Evolutionary conservation across 1,139 yeast genomes (phyloP), one percentile per base, ranked within the genome.

Genomic region (Suhomyces coccinellae): DNA sequence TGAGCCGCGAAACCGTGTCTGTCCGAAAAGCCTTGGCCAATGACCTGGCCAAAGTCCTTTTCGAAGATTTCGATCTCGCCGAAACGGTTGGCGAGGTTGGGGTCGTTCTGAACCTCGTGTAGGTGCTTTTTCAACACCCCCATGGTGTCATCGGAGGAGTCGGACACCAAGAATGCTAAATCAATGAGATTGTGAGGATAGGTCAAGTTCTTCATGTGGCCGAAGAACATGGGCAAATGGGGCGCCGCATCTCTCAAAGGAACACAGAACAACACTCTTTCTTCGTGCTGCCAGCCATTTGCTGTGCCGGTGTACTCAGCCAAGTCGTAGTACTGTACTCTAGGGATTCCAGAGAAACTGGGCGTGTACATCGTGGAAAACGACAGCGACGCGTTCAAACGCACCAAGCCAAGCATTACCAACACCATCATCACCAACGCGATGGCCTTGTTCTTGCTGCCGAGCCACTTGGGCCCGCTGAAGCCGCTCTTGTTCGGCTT

Each of bases 171-270:
- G 56, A 80, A 80, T 30, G 84, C 83, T 52, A 80, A 65, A 56
- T 80, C 85, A 38, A 80, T 77, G 50, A 79, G 63, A 52, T 74
- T 63, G 57, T 80, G 84, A 11, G 84, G 84, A 54, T 79, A 80
- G 3, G 83, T 75, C 59, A 80, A 66, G 59, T 79, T 79, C 50
- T 60, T 66, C 81, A 80, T 73, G 55, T 79, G 83, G 26, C 75
- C 70, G 52, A 80, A 80, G 54, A 79, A 79, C 85, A 79, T 80
- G 29, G 84, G 83, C 55, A 80, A 67, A 57, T 79, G 84, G n/a
- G 78, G 73, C 5, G 82, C 79, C 1, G 85, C 85, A 57, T 80
- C 84, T 64, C 85, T 65, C 52, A 80, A 66, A 1, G 85, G 85
- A 6, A 80, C 84, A 53, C 83, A 77, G 53, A 80, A 77, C 33